These are phyloP conservation scores for Teratosphaeria nubilosa DNA, from an alignment of 2,329 filamentous ascomycete species.

Conservation along the genomic window DNA sequence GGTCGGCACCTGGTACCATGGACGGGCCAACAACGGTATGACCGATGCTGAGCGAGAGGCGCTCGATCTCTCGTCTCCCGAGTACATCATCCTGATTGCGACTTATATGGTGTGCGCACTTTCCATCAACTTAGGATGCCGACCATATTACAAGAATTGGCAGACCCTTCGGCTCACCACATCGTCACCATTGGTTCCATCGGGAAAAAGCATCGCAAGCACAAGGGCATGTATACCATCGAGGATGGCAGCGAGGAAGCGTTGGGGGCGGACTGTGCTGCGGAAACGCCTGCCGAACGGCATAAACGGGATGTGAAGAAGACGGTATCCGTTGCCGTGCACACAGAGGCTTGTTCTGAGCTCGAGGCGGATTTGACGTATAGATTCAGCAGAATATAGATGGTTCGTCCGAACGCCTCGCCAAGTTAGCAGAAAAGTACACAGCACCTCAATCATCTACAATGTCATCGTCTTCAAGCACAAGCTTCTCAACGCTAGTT, in stretches of 20 bases:
- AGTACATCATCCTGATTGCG: neutral
- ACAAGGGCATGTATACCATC: neutral
- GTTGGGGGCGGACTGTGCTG: neutral
- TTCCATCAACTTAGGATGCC: neutral
- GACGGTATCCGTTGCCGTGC: neutral
- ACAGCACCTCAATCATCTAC: conserved; percentile 25
- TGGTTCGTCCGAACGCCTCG: neutral
- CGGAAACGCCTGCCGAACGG: neutral
- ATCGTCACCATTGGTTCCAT: neutral
- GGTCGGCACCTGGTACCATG: neutral
- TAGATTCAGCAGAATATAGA: neutral
- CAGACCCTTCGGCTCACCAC: neutral
- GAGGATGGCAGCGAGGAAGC: neutral
- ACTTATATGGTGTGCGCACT: neutral
- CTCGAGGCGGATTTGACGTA: neutral
- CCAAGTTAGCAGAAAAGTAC: neutral
- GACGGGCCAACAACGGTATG: neutral
- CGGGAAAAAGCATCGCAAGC: neutral
- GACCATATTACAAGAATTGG: neutral
- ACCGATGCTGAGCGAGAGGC: neutral
- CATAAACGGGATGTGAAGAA: neutral
- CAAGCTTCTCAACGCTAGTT: conserved; percentile 23
- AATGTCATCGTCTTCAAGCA: conserved; percentile 39
- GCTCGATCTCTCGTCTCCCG: neutral
- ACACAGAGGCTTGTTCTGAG: neutral